Conservation (phyloP, 2,329 filamentous ascomycete genomes). For the Cylindrodendrum hubeiense region DNA sequence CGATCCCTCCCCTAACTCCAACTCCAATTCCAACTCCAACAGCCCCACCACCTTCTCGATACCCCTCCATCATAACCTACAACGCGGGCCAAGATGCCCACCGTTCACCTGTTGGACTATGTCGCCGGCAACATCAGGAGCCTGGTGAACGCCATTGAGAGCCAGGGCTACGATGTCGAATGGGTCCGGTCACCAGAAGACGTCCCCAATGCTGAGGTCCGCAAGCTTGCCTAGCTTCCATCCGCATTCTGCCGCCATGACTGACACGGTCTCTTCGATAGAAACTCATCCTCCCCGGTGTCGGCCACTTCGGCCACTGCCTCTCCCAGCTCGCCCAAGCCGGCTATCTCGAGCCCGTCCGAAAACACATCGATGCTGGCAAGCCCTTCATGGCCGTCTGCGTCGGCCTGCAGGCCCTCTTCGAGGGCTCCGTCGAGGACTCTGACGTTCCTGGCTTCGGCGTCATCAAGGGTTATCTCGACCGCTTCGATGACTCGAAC, state of each 20-base stretch:
- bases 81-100: conserved; percentile 71
- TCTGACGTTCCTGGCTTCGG: conserved; percentile 79
- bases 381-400: conserved; percentile 99
- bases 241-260: conserved; percentile 24
- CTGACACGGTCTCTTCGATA: conserved; percentile 51
- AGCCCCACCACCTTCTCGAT: conserved; percentile 17
- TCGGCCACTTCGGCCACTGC: conserved; percentile 98
- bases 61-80: conserved; percentile 22
- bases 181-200: conserved; percentile 91
- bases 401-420: conserved; percentile 92
- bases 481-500: conserved; percentile 79
- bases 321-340: conserved; percentile 84
- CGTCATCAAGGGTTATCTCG: conserved; percentile 77
- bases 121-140: conserved; percentile 97
- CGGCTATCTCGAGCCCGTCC: conserved; percentile 86
- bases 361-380: conserved; percentile 84
- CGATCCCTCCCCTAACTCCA: not conserved
- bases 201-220: conserved; percentile 85
- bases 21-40: conserved; percentile 8
- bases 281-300: conserved; percentile 95
- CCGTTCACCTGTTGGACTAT: conserved; percentile 85
- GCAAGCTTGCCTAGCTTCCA: conserved; percentile 36
- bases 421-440: conserved; percentile 87
- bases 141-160: conserved; percentile 97
- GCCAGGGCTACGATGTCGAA: conserved; percentile 91